A percentile compares a stretch with the other conserved stretches of the same genome.
Evolutionary conservation across 129 eudicot genomes (phyloP).

Genomic region (Tagetes patula): DNA sequence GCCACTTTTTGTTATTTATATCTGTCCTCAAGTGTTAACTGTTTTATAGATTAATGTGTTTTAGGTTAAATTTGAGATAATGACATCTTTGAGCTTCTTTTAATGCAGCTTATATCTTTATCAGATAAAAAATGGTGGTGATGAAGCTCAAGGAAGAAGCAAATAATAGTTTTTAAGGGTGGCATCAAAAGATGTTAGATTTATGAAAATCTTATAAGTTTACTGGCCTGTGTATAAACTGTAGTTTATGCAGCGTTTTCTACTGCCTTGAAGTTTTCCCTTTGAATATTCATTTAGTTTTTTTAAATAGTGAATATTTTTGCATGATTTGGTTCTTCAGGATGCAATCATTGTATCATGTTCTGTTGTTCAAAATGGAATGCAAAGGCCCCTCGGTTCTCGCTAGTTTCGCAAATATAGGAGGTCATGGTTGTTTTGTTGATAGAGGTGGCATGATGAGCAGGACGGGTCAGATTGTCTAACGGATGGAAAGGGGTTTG

Average conservation of each 20-base stretch:
- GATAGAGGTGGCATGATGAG: not conserved
- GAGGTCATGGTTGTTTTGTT: conserved; percentile 9
- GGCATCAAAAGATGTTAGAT: conserved; percentile 24
- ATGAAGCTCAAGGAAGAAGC: conserved; percentile 29
- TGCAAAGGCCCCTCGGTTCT: not conserved
- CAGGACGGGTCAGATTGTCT: not conserved
- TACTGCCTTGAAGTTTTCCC: conserved; percentile 27
- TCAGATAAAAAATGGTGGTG: conserved; percentile 51
- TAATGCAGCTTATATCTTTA: conserved; percentile 55
- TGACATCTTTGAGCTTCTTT: conserved; percentile 9
- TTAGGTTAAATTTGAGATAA: not conserved
- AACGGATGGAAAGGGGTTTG: not conserved
- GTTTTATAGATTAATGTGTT: too few species aligned
- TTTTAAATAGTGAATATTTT: conserved; percentile 22
- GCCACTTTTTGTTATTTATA: not conserved
- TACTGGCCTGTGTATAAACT: conserved; percentile 29
- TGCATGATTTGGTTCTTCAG: conserved; percentile 25
- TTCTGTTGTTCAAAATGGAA: conserved; percentile 24
- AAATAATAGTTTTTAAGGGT: conserved; percentile 17
- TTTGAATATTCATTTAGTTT: conserved; percentile 10
- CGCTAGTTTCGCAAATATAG: conserved; percentile 7
- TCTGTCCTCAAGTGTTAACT: too few species aligned
- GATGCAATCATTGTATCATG: conserved; percentile 23
- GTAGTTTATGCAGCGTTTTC: conserved; percentile 34
- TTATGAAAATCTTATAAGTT: conserved; percentile 16